A percentile compares a stretch with the other conserved stretches of the same genome.
Evolutionary conservation across 139 green algal genomes (phyloP).

Genomic region (Tetradesmus obliquus): DNA sequence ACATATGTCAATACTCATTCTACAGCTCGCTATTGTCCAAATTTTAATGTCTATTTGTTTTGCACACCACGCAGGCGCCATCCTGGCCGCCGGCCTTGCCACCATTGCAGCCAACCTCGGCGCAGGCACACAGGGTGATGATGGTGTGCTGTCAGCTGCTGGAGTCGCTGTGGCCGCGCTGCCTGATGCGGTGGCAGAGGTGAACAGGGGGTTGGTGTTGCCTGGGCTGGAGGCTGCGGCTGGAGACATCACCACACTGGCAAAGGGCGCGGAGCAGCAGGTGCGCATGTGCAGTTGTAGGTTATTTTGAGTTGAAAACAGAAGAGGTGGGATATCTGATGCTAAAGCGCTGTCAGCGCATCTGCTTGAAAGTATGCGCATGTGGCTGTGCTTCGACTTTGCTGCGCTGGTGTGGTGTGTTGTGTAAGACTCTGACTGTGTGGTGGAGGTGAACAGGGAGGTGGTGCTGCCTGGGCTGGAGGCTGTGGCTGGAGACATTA

Average conservation of each 20-base stretch:
- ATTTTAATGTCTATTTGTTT: too few relatives aligned
- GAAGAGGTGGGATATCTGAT: too few relatives aligned
- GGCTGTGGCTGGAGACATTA: background rate
- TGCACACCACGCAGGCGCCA: slow-evolving; percentile 4
- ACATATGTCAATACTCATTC: too few relatives aligned
- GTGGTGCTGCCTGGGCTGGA: slow-evolving; percentile 9
- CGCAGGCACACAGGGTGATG: background rate
- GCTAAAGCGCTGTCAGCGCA: too few relatives aligned
- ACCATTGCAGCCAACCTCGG: background rate
- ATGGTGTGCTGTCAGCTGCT: background rate
- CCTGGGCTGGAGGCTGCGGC: background rate
- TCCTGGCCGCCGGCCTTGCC: background rate
- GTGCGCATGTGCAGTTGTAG: background rate
- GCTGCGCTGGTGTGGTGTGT: too few relatives aligned
- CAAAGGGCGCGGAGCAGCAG: slow-evolving; percentile 23
- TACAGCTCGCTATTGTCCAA: too few relatives aligned
- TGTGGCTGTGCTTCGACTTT: too few relatives aligned
- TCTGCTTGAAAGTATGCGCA: too few relatives aligned
- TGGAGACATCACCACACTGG: background rate
- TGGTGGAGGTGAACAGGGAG: background rate
- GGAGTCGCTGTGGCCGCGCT: background rate
- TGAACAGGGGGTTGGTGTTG: slow-evolving; percentile 8
- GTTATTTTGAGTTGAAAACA: too few relatives aligned
- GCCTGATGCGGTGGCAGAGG: slow-evolving; percentile 11
- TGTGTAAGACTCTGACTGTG: background rate